Percentiles rank a stretch among this genome's conserved stretches.
These are phyloP conservation scores for Penicillium coprophilum DNA, from an alignment of 495 filamentous ascomycete species.

Conservation along the genomic window DNA sequence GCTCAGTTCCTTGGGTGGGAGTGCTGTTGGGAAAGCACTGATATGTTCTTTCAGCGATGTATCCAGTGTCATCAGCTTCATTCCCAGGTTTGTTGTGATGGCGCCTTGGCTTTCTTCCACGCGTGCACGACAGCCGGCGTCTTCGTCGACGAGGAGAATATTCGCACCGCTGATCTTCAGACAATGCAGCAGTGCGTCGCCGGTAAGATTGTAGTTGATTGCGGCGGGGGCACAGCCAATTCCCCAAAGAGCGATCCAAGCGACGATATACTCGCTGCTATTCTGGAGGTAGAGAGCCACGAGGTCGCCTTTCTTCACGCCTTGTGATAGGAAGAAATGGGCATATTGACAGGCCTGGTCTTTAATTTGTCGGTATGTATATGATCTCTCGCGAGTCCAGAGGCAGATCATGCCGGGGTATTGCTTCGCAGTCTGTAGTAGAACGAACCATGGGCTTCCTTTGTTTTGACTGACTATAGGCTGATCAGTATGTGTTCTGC, in stretches of 20 bases:
- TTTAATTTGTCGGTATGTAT: slow-evolving; percentile 61
- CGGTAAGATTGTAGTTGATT: slow-evolving; percentile 71
- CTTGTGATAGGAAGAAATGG: slow-evolving; percentile 59
- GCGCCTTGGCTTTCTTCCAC: slow-evolving; percentile 52
- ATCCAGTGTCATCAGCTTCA: slow-evolving; percentile 54
- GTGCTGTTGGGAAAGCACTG: slow-evolving; percentile 41
- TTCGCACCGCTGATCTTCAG: slow-evolving; percentile 58
- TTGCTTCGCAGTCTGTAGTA: slow-evolving; percentile 54
- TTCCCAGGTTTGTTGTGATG: slow-evolving; percentile 52
- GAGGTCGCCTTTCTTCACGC: slow-evolving; percentile 63
- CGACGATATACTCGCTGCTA: slow-evolving; percentile 64
- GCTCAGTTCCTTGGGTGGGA: slow-evolving; percentile 37
- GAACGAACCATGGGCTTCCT: slow-evolving; percentile 62
- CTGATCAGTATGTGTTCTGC: slow-evolving; percentile 2
- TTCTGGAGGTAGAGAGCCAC: slow-evolving; percentile 71
- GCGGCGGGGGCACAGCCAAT: slow-evolving; percentile 67
- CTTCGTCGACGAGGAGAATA: slow-evolving; percentile 66
- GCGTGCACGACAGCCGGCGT: slow-evolving; percentile 50
- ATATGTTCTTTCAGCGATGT: slow-evolving; percentile 49
- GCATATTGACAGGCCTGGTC: slow-evolving; percentile 60
- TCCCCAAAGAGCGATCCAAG: slow-evolving; percentile 59
- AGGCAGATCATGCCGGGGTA: slow-evolving; percentile 55
- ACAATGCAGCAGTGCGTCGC: slow-evolving; percentile 68
- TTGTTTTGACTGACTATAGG: slow-evolving; percentile 48
- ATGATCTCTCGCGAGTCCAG: slow-evolving; percentile 65